A percentile compares a stretch with the other conserved stretches of the same genome.
phyloP scores from a whole-genome alignment of 2,329 filamentous ascomycete species.

The Xylaria sp. region DNA sequence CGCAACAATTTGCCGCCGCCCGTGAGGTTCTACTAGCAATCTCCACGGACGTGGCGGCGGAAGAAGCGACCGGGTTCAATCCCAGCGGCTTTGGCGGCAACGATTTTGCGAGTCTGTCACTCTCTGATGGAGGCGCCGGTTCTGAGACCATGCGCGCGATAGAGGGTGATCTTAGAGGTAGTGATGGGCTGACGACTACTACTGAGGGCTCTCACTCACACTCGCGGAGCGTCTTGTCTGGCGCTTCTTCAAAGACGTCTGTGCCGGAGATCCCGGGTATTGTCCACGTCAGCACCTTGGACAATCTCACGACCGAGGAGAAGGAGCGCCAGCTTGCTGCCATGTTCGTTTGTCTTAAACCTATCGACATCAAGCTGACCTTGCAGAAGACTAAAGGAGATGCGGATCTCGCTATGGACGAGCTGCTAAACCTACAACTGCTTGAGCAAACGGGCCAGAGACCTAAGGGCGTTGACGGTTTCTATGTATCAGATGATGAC shows the following conservation, averaged over 20 bases:
- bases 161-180: constrained; percentile 47
- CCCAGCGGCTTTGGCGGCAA: constrained; percentile 74
- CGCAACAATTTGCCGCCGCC: constrained; percentile 64
- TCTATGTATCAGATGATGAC: constrained; percentile 68
- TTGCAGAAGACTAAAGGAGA: constrained; percentile 75
- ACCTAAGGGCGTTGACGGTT: constrained; percentile 84
- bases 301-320: constrained; percentile 64
- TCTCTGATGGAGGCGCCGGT: constrained; percentile 35
- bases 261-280: constrained; percentile 43
- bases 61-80: constrained; percentile 83
- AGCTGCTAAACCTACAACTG: constrained; percentile 81
- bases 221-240: constrained; percentile 41
- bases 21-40: constrained; percentile 72
- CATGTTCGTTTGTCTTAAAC: constrained; percentile 78
- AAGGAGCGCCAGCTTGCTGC: constrained; percentile 72
- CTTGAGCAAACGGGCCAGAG: constrained; percentile 74
- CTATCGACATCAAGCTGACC: constrained; percentile 72
- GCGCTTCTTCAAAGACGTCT: constrained; percentile 42
- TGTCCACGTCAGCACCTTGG: constrained; percentile 48
- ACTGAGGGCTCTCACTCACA: constrained; percentile 45
- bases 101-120: constrained; percentile 40
- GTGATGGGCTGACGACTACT: constrained; percentile 43
- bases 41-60: constrained; percentile 69
- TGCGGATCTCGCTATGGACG: constrained; percentile 77
- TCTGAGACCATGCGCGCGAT: constrained; percentile 24